Evolutionary conservation across 164 flowering plant species (phyloP).

Genomic region (Cinnamomum micranthum): DNA sequence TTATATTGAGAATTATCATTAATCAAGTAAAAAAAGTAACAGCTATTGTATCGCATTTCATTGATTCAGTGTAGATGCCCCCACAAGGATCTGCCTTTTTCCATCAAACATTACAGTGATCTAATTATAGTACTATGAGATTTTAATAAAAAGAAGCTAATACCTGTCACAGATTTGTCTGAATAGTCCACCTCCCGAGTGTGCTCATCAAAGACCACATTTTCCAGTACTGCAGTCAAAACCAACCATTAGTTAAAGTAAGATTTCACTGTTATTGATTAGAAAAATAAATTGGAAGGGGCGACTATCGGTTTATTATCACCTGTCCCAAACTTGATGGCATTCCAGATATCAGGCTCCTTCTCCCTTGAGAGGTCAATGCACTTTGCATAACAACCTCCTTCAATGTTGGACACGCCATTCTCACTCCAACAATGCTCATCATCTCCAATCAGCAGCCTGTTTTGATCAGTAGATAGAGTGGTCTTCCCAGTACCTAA

Average conservation of each 20-base stretch:
- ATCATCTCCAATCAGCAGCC: constrained; percentile 90
- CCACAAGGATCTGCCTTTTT: background rate
- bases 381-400: constrained; percentile 98
- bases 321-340: constrained; percentile 99
- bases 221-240: constrained; percentile 71
- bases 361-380: constrained; percentile 82
- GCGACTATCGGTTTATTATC: background rate
- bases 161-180: constrained; percentile 97
- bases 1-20: too few relatives aligned
- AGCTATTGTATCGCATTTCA: background rate
- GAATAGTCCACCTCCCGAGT: constrained; percentile 83
- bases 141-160: background rate
- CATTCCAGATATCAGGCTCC: constrained; percentile 97
- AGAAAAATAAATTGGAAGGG: background rate
- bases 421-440: constrained; percentile 98
- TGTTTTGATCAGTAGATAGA: constrained; percentile 87
- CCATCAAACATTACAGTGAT: background rate
- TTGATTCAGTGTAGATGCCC: background rate
- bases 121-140: too few relatives aligned
- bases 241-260: background rate
- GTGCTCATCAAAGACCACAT: constrained; percentile 97
- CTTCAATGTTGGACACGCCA: constrained; percentile 98
- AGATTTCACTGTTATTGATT: background rate
- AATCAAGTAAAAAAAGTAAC: background rate
- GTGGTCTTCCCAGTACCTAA: constrained; percentile 99